These are phyloP conservation scores for Margaritispora aquatica DNA, from an alignment of 495 filamentous ascomycete genomes.

Conservation along the genomic window DNA sequence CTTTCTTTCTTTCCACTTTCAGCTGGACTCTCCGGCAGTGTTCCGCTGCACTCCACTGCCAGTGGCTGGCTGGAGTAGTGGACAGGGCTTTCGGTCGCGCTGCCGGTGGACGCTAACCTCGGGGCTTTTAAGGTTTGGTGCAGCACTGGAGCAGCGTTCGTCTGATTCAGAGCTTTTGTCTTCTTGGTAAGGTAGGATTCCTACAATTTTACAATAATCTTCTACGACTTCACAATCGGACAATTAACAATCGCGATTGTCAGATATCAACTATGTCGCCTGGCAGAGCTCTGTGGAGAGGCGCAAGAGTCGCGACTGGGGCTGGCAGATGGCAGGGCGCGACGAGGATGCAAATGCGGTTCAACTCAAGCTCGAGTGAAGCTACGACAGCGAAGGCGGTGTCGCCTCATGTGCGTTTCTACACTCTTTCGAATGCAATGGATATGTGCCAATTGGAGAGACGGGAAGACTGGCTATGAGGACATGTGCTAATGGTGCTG, in stretches of 20 bases:
- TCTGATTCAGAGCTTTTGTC: too few species aligned
- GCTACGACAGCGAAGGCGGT: slow-evolving; percentile 11
- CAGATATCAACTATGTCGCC: not conserved
- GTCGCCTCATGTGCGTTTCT: slow-evolving; percentile 25
- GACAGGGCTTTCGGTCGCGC: too few species aligned
- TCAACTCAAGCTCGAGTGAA: slow-evolving; percentile 7
- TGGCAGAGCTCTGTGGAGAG: not conserved
- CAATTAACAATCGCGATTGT: too few species aligned
- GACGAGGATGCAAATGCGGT: not conserved
- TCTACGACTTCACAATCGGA: too few species aligned
- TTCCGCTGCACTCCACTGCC: not conserved
- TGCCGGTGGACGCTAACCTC: too few species aligned
- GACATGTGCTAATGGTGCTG: not conserved
- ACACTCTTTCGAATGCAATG: not conserved
- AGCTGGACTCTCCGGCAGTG: not conserved
- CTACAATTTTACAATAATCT: too few species aligned
- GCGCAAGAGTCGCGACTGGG: too few species aligned
- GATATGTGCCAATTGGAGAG: not conserved
- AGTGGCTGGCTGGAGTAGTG: not conserved
- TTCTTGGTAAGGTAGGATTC: too few species aligned
- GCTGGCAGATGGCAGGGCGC: not conserved
- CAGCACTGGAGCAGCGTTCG: too few species aligned
- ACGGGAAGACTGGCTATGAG: not conserved
- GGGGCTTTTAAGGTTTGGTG: too few species aligned
- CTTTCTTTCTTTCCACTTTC: too few species aligned